A percentile compares a stretch with the other conserved stretches of the same genome.
Conservation (phyloP, 2,329 filamentous ascomycete species). For the Parastagonospora avenae region DNA sequence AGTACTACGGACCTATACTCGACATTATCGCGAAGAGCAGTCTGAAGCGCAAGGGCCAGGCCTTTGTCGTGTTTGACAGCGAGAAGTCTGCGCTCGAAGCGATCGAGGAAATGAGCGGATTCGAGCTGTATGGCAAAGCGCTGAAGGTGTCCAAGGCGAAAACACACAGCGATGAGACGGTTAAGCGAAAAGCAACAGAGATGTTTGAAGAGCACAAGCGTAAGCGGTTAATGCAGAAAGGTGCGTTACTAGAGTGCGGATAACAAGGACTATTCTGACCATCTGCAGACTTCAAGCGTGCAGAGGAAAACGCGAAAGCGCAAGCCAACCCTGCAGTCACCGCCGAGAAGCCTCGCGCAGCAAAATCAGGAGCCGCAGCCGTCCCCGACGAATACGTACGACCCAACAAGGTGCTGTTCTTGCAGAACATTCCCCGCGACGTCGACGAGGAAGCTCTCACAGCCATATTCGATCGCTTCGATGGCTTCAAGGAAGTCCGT, state of each 20-base stretch:
- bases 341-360: conserved; percentile 60
- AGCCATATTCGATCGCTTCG: conserved; percentile 83
- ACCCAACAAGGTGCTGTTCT: conserved; percentile 94
- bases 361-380: conserved; percentile 72
- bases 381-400: conserved; percentile 98
- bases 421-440: conserved; percentile 89
- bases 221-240: conserved; percentile 84
- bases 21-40: conserved; percentile 90
- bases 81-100: conserved; percentile 79
- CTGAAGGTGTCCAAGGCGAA: conserved; percentile 85
- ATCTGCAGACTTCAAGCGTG: conserved; percentile 73
- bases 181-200: conserved; percentile 75
- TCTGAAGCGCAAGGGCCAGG: conserved; percentile 90
- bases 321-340: conserved; percentile 69
- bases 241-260: conserved; percentile 55
- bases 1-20: conserved; percentile 83
- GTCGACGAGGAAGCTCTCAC: conserved; percentile 81
- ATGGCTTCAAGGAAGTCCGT: conserved; percentile 92
- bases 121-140: conserved; percentile 89
- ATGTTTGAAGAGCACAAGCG: conserved; percentile 88
- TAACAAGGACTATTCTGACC: conserved; percentile 35
- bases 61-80: conserved; percentile 88
- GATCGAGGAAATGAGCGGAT: conserved; percentile 88
- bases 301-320: conserved; percentile 76
- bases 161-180: conserved; percentile 84